These are phyloP conservation scores for Sclerospora graminicola DNA, from an alignment of 352 stramenopile species.

Conservation along the genomic window DNA sequence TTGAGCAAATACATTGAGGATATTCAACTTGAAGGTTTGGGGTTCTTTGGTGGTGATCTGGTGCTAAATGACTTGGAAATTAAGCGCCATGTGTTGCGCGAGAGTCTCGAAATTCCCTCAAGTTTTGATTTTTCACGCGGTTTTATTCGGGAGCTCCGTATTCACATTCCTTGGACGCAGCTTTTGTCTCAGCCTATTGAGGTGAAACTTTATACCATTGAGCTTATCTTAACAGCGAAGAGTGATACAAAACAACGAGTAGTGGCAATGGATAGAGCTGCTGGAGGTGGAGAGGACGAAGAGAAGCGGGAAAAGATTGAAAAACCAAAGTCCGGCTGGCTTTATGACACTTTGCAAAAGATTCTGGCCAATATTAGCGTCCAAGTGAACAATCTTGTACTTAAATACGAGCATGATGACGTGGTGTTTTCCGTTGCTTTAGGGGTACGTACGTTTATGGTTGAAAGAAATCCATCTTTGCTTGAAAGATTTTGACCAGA, in stretches of 20 bases:
- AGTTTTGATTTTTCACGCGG: constrained; percentile 80
- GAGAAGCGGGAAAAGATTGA: constrained; percentile 45
- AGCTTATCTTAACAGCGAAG: constrained; percentile 72
- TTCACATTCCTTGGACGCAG: constrained; percentile 86
- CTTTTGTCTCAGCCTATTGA: constrained; percentile 80
- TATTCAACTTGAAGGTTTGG: constrained; percentile 79
- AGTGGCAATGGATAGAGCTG: background rate
- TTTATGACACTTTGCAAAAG: constrained; percentile 67
- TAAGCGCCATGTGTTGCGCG: constrained; percentile 79
- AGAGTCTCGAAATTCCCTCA: constrained; percentile 80
- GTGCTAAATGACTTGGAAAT: constrained; percentile 85
- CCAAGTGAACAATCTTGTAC: constrained; percentile 82
- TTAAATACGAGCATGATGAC: constrained; percentile 84
- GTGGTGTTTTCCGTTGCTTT: constrained; percentile 78
- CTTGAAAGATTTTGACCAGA: background rate
- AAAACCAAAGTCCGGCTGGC: constrained; percentile 70
- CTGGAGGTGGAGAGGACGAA: constrained; percentile 4
- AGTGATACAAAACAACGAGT: constrained; percentile 13
- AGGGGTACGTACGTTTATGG: constrained; percentile 32
- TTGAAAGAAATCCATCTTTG: background rate
- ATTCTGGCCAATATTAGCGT: constrained; percentile 79
- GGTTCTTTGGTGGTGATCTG: constrained; percentile 76
- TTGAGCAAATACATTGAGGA: constrained; percentile 86
- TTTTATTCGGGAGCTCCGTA: constrained; percentile 81
- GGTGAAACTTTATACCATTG: constrained; percentile 84